phyloP scores from a whole-genome alignment of 1,284 basidiomycete genomes.

The Melanopsichium pennsylvanicum region DNA sequence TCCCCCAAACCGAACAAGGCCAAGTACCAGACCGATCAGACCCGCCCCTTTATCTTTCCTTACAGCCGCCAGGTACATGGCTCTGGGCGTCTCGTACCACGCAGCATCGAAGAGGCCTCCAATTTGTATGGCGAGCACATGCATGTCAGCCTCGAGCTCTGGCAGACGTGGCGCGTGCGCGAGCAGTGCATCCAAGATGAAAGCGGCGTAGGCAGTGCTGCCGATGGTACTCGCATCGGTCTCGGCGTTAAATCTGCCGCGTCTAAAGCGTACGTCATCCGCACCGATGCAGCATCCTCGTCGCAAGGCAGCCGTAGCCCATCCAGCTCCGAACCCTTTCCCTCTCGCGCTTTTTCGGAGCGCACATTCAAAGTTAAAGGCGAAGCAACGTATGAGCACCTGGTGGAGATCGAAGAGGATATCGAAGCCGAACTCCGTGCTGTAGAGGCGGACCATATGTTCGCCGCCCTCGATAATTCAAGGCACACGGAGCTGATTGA shows the following conservation, averaged over 20 bases:
- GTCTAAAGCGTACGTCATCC: slow-evolving; percentile 22
- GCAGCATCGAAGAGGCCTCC: slow-evolving; percentile 94
- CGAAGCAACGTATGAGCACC: slow-evolving; percentile 55
- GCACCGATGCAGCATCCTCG: slow-evolving; percentile 41
- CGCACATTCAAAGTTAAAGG: slow-evolving; percentile 50
- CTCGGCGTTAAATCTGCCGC: slow-evolving; percentile 34
- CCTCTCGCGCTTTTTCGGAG: slow-evolving; percentile 17
- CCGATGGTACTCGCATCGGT: slow-evolving; percentile 49
- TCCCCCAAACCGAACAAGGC: slow-evolving; percentile 92
- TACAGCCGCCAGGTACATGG: slow-evolving; percentile 72
- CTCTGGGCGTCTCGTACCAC: slow-evolving; percentile 75
- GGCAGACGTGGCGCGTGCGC: slow-evolving; percentile 92
- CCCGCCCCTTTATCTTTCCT: slow-evolving; percentile 91
- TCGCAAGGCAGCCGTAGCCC: slow-evolving; percentile 55
- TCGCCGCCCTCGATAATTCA: slow-evolving; percentile 57
- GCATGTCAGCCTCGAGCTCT: slow-evolving; percentile 85
- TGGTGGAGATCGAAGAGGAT: slow-evolving; percentile 54
- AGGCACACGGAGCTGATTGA: slow-evolving; percentile 39
- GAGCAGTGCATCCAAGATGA: slow-evolving; percentile 94
- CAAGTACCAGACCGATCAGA: slow-evolving; percentile 97
- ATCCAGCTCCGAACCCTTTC: slow-evolving; percentile 46
- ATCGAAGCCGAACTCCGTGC: slow-evolving; percentile 47
- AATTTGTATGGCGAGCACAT: slow-evolving; percentile 87
- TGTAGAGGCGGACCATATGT: slow-evolving; percentile 53
- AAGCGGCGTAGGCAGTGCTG: slow-evolving; percentile 82